Conservation (phyloP, 495 filamentous ascomycete species). For the Neurospora sp. region DNA sequence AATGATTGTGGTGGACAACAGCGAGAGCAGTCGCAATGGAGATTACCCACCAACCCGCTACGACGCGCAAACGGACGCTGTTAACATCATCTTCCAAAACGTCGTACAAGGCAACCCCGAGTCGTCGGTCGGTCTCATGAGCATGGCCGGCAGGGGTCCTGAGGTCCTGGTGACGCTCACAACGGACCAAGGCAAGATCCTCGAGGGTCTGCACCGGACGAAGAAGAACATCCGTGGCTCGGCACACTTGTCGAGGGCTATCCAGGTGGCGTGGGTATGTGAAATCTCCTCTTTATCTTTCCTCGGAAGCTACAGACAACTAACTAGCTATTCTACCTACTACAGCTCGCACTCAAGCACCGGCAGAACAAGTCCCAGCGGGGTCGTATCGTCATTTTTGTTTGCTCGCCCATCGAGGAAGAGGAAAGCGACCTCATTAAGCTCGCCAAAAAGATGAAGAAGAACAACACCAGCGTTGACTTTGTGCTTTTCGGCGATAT, state of each 20-base stretch:
- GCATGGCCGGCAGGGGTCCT: slow-evolving; percentile 93
- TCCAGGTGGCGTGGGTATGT: slow-evolving; percentile 88
- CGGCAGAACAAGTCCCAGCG: slow-evolving; percentile 92
- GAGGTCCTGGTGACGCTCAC: slow-evolving; percentile 95
- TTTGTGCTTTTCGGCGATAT: slow-evolving; percentile 91
- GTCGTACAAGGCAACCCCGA: slow-evolving; percentile 93
- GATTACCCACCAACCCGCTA: slow-evolving; percentile 92
- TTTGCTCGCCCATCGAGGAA: slow-evolving; percentile 83
- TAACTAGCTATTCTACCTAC: background rate
- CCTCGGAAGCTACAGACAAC: background rate
- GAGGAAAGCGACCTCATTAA: slow-evolving; percentile 79
- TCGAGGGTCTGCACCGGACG: slow-evolving; percentile 85
- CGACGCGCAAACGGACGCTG: slow-evolving; percentile 90
- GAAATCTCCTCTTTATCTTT: background rate
- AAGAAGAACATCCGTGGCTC: slow-evolving; percentile 92
- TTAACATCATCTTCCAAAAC: slow-evolving; percentile 85
- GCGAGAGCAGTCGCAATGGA: slow-evolving; percentile 93
- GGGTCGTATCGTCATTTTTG: slow-evolving; percentile 92
- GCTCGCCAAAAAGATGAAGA: slow-evolving; percentile 97
- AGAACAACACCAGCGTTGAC: slow-evolving; percentile 82
- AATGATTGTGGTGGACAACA: slow-evolving; percentile 85
- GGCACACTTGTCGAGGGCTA: slow-evolving; percentile 78
- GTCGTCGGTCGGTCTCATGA: slow-evolving; percentile 95
- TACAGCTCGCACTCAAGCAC: slow-evolving; percentile 91
- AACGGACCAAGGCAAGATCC: slow-evolving; percentile 86